Evolutionary conservation across 192 early-diverging fungal genomes (phyloP).

Genomic region (Mortierella antarctica): DNA sequence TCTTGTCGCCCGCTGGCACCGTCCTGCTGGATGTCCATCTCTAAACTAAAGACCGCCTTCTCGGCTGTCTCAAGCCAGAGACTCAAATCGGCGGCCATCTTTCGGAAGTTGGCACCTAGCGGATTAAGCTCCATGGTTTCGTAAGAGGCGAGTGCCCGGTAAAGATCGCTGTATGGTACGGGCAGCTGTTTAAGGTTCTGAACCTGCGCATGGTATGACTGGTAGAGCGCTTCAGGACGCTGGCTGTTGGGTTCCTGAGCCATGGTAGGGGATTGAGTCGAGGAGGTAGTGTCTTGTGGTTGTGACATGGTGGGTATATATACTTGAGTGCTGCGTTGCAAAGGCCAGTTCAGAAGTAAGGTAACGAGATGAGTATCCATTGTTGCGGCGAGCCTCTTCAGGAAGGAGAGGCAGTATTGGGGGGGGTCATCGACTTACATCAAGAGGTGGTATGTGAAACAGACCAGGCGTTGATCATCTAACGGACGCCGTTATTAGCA

Average conservation of each 20-base stretch:
- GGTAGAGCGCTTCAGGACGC: not conserved
- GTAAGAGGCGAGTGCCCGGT: slow-evolving; percentile 46
- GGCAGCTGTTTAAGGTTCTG: slow-evolving; percentile 48
- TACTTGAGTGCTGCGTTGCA: too few species aligned
- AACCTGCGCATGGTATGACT: slow-evolving; percentile 32
- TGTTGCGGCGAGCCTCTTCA: too few species aligned
- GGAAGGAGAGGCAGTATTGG: too few species aligned
- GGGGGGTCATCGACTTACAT: too few species aligned
- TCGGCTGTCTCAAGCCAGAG: slow-evolving; percentile 65
- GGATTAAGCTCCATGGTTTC: slow-evolving; percentile 24
- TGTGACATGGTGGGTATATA: not conserved
- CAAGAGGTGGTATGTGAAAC: too few species aligned
- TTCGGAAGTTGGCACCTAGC: slow-evolving; percentile 26
- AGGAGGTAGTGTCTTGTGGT: not conserved
- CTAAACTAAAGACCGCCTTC: slow-evolving; percentile 57
- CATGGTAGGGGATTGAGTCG: not conserved
- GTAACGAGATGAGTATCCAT: too few species aligned
- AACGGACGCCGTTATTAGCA: too few species aligned
- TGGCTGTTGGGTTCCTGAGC: not conserved
- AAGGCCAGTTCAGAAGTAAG: too few species aligned
- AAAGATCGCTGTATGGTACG: slow-evolving; percentile 52
- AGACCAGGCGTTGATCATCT: too few species aligned
- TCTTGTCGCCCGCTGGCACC: slow-evolving; percentile 36
- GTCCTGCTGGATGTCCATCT: slow-evolving; percentile 58
- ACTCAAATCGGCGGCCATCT: slow-evolving; percentile 28